Conservation (phyloP, 2,329 filamentous ascomycete species). For the Knufia petricola region DNA sequence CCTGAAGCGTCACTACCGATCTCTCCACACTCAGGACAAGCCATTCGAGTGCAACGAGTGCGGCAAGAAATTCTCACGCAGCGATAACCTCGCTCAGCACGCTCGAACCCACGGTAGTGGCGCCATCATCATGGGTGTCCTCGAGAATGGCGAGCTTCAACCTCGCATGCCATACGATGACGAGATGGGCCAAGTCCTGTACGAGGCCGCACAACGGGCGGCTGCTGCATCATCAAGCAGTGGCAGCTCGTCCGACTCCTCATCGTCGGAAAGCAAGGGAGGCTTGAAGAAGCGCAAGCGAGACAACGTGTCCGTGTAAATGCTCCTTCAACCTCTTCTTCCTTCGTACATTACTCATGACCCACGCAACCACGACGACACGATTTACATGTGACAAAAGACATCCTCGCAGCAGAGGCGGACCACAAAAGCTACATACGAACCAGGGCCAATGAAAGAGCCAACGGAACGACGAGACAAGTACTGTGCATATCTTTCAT, state of each 20-base stretch:
- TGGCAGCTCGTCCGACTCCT: conserved; percentile 29
- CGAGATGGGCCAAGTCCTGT: conserved; percentile 71
- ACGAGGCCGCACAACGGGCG: conserved; percentile 66
- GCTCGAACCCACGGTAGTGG: conserved; percentile 85
- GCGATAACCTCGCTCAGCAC: conserved; percentile 94
- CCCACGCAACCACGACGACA: conserved; percentile 11
- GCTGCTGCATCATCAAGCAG: conserved; percentile 48
- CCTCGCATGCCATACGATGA: conserved; percentile 40
- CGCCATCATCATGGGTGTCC: conserved; percentile 80
- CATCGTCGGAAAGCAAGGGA: conserved; percentile 35
- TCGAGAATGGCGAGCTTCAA: conserved; percentile 57
- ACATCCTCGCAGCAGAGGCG: conserved; percentile 8
- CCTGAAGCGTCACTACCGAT: conserved; percentile 95
- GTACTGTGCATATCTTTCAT: conserved; percentile 1
- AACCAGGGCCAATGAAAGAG: neutral
- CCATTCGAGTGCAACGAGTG: conserved; percentile 96
- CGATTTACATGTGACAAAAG: conserved; percentile 19
- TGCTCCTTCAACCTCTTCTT: conserved; percentile 5
- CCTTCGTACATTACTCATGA: conserved; percentile 5
- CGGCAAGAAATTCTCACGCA: conserved; percentile 97
- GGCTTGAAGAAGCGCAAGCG: conserved; percentile 73
- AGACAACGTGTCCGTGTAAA: conserved; percentile 35
- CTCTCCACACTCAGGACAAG: conserved; percentile 96
- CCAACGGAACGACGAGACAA: conserved; percentile 6
- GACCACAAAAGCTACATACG: conserved; percentile 8